These are phyloP conservation scores for Acer saccharum DNA, from an alignment of 345 rosid species.

Conservation along the genomic window DNA sequence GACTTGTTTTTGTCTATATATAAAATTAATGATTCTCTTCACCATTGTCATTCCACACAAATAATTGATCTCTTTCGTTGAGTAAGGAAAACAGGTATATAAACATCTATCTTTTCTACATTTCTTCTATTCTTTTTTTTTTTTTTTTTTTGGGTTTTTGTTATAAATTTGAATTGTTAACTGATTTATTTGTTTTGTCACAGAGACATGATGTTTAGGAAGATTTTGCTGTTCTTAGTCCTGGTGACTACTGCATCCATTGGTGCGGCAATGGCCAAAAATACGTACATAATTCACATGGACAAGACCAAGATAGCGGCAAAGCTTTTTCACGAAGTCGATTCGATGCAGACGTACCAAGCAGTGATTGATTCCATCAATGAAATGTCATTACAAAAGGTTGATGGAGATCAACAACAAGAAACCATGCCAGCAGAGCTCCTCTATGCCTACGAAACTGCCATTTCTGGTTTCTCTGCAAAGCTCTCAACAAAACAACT, in stretches of 20 bases:
- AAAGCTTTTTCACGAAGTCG: conserved; percentile 2
- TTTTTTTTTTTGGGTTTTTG: background rate
- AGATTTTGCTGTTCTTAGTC: conserved; percentile 26
- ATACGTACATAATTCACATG: conserved; percentile 67
- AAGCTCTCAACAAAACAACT: conserved; percentile 57
- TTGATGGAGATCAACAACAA: conserved; percentile 10
- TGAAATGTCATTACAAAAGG: conserved; percentile 28
- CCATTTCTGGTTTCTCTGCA: conserved; percentile 68
- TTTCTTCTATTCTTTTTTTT: background rate
- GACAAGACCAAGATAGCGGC: conserved; percentile 40
- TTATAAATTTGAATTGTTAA: background rate
- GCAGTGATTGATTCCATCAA: conserved; percentile 37
- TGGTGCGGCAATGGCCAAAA: conserved; percentile 32
- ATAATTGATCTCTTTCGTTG: no score
- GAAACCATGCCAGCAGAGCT: conserved; percentile 36
- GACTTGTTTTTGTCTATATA: no score
- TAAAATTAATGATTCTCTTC: no score
- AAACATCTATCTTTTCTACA: background rate
- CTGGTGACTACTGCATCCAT: conserved; percentile 25
- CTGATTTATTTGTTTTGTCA: conserved; percentile 1
- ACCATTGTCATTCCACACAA: no score
- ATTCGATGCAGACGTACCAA: conserved; percentile 38
- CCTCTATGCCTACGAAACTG: conserved; percentile 55
- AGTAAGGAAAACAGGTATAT: no score
- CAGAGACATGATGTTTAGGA: conserved; percentile 23